Evolutionary conservation across 2,329 filamentous ascomycete species (phyloP), one percentile per base, ranked within the genome.

Genomic region (Sporothrix sp.): DNA sequence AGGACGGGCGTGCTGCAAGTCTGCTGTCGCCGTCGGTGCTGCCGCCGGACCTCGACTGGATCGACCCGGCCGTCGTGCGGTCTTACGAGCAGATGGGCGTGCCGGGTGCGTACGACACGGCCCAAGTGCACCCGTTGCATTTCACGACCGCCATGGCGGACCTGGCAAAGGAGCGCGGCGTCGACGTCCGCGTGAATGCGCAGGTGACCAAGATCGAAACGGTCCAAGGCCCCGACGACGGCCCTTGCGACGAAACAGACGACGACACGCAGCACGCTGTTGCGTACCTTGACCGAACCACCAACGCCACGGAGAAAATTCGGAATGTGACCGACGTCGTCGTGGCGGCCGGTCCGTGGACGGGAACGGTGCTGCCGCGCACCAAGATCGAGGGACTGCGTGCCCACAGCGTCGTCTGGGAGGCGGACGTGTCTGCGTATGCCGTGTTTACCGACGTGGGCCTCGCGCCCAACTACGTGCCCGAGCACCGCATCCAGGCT

Each of bases 101-200:
- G 1, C 69, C 71, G 2, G 82, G 80, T 3, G 79, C 81, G 1
- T 76, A 75, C 1, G 86, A 88, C 54, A 97, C 93, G 1, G 87
- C 93, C 0, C 93, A 98, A 67, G 91, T 97, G 3, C 91, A 98
- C 61, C 93, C 93, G 0, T 86, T 84, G 55, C 82, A 88, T 39
- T 97, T 98, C 63, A 97, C 93, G 0, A 91, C 80, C 0, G 75
- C 82, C 14, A 94, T 97, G 66, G 87, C 86, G 4, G 71, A 79
- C 37, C 73, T 96, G 11, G 89, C 91, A 0, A 69, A 77, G 51
- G 78, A 86, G 47, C 76, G 74, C 23, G 86, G 86, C 2, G 80
- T 77, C 57, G 76, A 82, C 20, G 74, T 96, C 48, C 71, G 79
- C 27, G 72, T 84, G 38, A 81, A 82, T 9, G 76, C 79, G 2